These are phyloP conservation scores for Diplodia mutila DNA, from an alignment of 2,329 filamentous ascomycete species.

Conservation along the genomic window DNA sequence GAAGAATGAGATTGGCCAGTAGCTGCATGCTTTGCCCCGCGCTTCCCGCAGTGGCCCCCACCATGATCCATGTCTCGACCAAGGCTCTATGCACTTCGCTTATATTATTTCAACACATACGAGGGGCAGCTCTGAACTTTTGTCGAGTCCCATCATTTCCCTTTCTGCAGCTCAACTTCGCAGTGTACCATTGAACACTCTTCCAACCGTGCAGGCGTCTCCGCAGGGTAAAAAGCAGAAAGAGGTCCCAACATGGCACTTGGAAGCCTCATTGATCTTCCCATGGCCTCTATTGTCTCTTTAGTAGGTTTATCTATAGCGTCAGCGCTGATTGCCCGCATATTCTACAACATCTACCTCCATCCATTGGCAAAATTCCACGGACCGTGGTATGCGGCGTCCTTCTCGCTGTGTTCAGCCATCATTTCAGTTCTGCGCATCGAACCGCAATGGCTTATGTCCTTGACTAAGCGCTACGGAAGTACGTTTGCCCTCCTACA, in stretches of 20 bases:
- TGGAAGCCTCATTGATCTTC: neutral
- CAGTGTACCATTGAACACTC: neutral
- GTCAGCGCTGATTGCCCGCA: neutral
- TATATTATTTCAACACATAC: neutral
- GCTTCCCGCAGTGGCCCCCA: neutral
- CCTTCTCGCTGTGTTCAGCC: constrained; percentile 25
- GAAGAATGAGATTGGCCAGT: neutral
- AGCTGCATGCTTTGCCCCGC: neutral
- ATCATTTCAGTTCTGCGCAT: constrained; percentile 35
- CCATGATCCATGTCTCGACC: neutral
- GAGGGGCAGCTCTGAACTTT: neutral
- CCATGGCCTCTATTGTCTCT: neutral
- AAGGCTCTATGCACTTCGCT: neutral
- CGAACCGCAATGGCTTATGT: constrained; percentile 38
- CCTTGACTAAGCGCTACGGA: constrained; percentile 37
- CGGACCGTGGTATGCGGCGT: constrained; percentile 19
- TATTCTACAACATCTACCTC: constrained; percentile 14
- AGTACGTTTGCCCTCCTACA: constrained; percentile 26
- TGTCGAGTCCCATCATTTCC: neutral
- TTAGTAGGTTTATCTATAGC: neutral
- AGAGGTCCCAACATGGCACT: neutral
- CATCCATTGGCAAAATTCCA: constrained; percentile 21
- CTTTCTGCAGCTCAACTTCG: neutral
- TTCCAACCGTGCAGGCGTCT: neutral
- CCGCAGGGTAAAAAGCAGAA: neutral